These are phyloP conservation scores for Chlamydomonas asymmetrica DNA, from an alignment of 139 green algal species.

Conservation along the genomic window DNA sequence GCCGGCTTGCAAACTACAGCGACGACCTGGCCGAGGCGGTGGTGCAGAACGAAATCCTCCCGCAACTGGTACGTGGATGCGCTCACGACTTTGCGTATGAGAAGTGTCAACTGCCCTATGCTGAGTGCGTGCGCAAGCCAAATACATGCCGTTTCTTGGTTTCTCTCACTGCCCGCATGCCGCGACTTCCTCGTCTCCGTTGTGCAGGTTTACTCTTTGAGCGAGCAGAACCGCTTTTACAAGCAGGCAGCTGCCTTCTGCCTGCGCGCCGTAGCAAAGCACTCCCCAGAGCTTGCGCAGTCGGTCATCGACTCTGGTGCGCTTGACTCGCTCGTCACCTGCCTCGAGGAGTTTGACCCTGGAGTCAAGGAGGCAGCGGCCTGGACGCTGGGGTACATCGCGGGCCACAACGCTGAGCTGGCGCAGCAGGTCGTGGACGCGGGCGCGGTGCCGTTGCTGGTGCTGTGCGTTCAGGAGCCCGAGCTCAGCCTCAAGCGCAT, in stretches of 20 bases:
- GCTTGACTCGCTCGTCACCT: constrained; percentile 78
- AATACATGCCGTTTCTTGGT: too few relatives aligned
- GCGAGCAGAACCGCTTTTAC: constrained; percentile 83
- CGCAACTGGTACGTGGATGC: constrained; percentile 63
- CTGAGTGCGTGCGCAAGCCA: too few relatives aligned
- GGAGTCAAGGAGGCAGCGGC: constrained; percentile 84
- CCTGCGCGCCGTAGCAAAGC: constrained; percentile 81
- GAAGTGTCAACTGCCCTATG: too few relatives aligned
- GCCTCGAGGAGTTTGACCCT: constrained; percentile 90
- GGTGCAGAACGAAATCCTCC: constrained; percentile 86
- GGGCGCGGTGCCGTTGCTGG: constrained; percentile 77
- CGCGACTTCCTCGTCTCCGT: too few relatives aligned
- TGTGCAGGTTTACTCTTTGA: constrained; percentile 77
- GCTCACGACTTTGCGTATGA: too few relatives aligned
- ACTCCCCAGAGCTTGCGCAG: constrained; percentile 81
- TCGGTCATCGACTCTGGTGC: constrained; percentile 79
- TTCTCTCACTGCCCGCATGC: too few relatives aligned
- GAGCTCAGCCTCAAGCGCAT: constrained; percentile 87
- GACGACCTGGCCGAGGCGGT: constrained; percentile 86
- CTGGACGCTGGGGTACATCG: constrained; percentile 86
- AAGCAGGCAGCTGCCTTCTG: constrained; percentile 87
- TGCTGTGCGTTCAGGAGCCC: constrained; percentile 88
- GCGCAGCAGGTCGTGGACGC: constrained; percentile 78
- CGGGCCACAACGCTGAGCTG: constrained; percentile 80
- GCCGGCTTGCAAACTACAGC: constrained; percentile 80